phyloP scores from a whole-genome alignment of 768 basidiomycete genomes.

The Mycena rosella region DNA sequence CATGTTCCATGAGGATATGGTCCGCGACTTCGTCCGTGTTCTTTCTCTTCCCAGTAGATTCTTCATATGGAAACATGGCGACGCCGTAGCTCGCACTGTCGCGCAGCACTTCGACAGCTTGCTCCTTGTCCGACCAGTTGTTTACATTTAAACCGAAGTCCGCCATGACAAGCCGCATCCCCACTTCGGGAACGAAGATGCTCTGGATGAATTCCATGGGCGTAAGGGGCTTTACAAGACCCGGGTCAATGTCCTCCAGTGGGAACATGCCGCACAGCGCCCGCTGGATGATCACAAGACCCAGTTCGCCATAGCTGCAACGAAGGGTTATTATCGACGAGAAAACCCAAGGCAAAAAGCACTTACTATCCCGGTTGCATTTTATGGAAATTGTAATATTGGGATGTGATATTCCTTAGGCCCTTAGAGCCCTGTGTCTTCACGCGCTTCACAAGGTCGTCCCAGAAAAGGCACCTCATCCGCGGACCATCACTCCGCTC shows the following conservation, averaged over 20 bases:
- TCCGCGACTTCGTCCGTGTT: no score
- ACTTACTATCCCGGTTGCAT: constrained; percentile 23
- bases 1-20: no score
- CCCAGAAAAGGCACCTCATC: constrained; percentile 17
- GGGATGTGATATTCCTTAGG: not conserved
- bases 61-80: constrained; percentile 1
- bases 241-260: not conserved
- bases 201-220: constrained; percentile 1
- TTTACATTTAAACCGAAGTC: not conserved
- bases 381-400: not conserved
- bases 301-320: constrained; percentile 22
- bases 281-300: constrained; percentile 1
- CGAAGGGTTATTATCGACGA: not conserved
- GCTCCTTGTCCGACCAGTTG: not conserved
- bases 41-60: not conserved
- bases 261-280: not conserved
- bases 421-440: not conserved
- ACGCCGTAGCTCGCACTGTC: constrained; percentile 7
- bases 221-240: not conserved
- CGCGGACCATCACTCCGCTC: constrained; percentile 10
- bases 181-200: constrained; percentile 14
- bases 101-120: not conserved
- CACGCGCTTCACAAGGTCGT: not conserved
- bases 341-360: not conserved
- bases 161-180: constrained; percentile 7